Evolutionary conservation across 768 basidiomycete genomes (phyloP), one percentile per base, ranked within the genome.

Genomic region (Leccinum subtestaceum): DNA sequence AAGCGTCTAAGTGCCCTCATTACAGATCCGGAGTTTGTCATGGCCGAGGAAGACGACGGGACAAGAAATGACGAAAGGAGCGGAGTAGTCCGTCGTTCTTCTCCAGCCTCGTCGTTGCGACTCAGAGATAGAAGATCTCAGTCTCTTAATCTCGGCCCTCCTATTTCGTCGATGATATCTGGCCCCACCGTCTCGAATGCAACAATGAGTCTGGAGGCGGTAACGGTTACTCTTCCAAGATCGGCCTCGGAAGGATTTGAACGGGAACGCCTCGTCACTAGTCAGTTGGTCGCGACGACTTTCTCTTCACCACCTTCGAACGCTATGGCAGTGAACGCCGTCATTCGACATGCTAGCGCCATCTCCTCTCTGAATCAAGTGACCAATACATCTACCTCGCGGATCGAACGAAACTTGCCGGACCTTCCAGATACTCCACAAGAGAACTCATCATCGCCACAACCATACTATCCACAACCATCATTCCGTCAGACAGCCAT

Each of bases 1-100:
- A 87, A 84, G 71, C 81, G 90, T 27, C 74, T 86, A 43, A 91
- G 89, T 66, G 83, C 86, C 4, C 77, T 90, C 32, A 74, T 88
- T 43, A 82, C 81, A 10, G 89, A 90, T 63, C 80, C 83, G 4
- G 87, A 89, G 60, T 86, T 85, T 67, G 77, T 77, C 36, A 84
- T 83, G 78, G 74, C 83, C 11, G 88, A 89, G 68, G 87, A 88
- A 68, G 80, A 83, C 19, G 77, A 80, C 45, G 77, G 56, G 17
- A 52, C 65, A 51, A 48, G 29, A 27, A 43, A n/a, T 19, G 59
- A 63, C 19, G 66, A 71, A 40, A 68, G 58, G 17, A 56, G 55
- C 9, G 60, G 64, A 40, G 13, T 48, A 11, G 60, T 68, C n/a
- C 56, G 65, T 12, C 70, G 65, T 52, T 58, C 67, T 17, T 81